These are phyloP conservation scores for Cytospora piceicola DNA, from an alignment of 2,329 filamentous ascomycete species.

Conservation along the genomic window DNA sequence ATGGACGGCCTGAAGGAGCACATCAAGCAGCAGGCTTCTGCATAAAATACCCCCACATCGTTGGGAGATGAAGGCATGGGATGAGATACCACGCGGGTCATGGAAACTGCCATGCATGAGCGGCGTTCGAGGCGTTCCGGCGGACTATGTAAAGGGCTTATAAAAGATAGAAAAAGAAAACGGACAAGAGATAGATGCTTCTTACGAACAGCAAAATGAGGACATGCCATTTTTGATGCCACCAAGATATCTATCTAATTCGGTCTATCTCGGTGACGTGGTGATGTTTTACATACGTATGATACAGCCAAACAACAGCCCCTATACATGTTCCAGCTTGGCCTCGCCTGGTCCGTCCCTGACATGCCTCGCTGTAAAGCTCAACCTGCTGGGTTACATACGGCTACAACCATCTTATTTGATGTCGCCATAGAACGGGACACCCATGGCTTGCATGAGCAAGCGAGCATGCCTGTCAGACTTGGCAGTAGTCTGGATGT, in stretches of 20 bases:
- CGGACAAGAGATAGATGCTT: conserved; percentile 11
- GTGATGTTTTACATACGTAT: conserved; percentile 31
- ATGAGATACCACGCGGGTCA: conserved; percentile 24
- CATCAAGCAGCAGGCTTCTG: conserved; percentile 40
- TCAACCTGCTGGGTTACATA: conserved; percentile 29
- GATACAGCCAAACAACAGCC: conserved; percentile 20
- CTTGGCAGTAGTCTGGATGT: conserved; percentile 80
- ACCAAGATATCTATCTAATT: conserved; percentile 2
- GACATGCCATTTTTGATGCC: conserved; percentile 20
- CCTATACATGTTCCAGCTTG: neutral
- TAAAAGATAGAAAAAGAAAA: conserved; percentile 10
- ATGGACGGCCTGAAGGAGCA: conserved; percentile 69
- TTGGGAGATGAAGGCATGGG: conserved; percentile 12
- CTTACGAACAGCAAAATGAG: conserved; percentile 6
- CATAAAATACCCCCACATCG: conserved; percentile 17
- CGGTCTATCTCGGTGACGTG: conserved; percentile 22
- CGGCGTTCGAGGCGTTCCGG: conserved; percentile 42
- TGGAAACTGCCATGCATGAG: conserved; percentile 37
- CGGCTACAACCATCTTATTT: conserved; percentile 49
- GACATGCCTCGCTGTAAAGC: neutral
- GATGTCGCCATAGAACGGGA: conserved; percentile 74
- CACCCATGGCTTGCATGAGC: conserved; percentile 70
- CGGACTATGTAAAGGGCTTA: conserved; percentile 3
- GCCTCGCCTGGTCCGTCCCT: neutral
- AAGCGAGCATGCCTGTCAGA: conserved; percentile 85